A percentile compares a stretch with the other conserved stretches of the same genome.
phyloP scores from a whole-genome alignment of 2,329 filamentous ascomycete genomes.

The Leptosphaerulina australis region DNA sequence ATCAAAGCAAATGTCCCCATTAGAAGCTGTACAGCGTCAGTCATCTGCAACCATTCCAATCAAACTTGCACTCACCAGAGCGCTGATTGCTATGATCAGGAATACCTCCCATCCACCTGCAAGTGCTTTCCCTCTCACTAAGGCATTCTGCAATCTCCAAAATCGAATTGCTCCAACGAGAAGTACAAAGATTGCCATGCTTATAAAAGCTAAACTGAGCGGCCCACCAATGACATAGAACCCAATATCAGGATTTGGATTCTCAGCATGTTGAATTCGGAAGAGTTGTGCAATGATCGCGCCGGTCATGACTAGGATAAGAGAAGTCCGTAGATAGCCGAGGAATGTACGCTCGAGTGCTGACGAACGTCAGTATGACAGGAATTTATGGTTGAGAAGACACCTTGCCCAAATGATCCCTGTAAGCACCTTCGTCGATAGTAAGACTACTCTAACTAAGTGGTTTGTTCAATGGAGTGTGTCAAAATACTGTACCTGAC shows the following conservation, averaged over 20 bases:
- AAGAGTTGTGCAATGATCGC: conserved; percentile 72
- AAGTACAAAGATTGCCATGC: conserved; percentile 56
- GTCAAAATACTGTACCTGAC: conserved; percentile 38
- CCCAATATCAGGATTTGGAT: conserved; percentile 57
- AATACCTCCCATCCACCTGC: conserved; percentile 66
- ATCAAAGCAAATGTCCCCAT: conserved; percentile 27
- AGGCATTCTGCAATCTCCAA: conserved; percentile 65
- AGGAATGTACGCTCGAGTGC: conserved; percentile 78
- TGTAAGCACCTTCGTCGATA: conserved; percentile 57
- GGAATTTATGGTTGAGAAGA: background rate
- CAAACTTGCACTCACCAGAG: conserved; percentile 54
- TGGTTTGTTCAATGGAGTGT: background rate
- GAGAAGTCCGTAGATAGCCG: conserved; percentile 72
- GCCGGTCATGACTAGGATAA: conserved; percentile 71
- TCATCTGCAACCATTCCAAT: background rate
- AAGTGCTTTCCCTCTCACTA: conserved; percentile 62
- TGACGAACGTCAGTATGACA: conserved; percentile 43
- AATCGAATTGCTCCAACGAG: conserved; percentile 64
- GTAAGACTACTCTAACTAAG: conserved; percentile 40
- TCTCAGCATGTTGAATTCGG: conserved; percentile 59
- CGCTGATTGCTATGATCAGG: conserved; percentile 53
- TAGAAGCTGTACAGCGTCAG: conserved; percentile 23
- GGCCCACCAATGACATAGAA: conserved; percentile 68
- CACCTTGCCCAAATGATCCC: conserved; percentile 63
- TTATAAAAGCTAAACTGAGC: conserved; percentile 58